These are phyloP conservation scores for Aspergillus neoniger DNA, from an alignment of 2,329 filamentous ascomycete genomes.

Conservation along the genomic window DNA sequence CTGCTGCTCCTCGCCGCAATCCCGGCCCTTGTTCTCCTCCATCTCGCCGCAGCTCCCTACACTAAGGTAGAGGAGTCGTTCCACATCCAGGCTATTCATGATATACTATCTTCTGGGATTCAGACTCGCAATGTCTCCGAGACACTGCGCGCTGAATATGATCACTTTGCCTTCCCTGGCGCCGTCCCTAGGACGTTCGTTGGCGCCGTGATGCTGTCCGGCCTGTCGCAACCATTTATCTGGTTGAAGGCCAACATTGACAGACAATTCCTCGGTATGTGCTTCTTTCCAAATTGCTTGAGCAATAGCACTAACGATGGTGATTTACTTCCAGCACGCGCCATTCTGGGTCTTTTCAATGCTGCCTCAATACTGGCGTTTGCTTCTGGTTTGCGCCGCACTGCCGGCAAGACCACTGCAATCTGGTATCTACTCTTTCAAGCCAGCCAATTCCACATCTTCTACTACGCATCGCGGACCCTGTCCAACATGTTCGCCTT, in stretches of 20 bases:
- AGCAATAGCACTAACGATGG: background rate
- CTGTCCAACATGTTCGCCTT: slow-evolving; percentile 98
- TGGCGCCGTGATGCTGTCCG: slow-evolving; percentile 75
- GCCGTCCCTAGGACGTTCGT: slow-evolving; percentile 90
- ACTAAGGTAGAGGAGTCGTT: slow-evolving; percentile 99
- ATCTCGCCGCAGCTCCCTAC: slow-evolving; percentile 77
- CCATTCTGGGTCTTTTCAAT: slow-evolving; percentile 76
- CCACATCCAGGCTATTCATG: slow-evolving; percentile 91
- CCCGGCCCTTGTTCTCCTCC: slow-evolving; percentile 64
- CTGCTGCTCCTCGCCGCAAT: slow-evolving; percentile 53
- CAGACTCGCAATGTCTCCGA: slow-evolving; percentile 58
- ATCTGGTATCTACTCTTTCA: slow-evolving; percentile 81
- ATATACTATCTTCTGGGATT: slow-evolving; percentile 79
- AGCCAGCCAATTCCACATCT: slow-evolving; percentile 83
- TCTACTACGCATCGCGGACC: slow-evolving; percentile 89
- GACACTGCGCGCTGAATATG: slow-evolving; percentile 67
- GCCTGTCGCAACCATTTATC: slow-evolving; percentile 68
- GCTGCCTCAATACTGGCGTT: slow-evolving; percentile 68
- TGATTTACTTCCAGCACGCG: slow-evolving; percentile 59
- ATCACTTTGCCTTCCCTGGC: slow-evolving; percentile 88
- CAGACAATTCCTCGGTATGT: slow-evolving; percentile 57
- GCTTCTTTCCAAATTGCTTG: background rate
- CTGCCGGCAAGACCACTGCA: slow-evolving; percentile 68
- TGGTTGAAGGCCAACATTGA: slow-evolving; percentile 60
- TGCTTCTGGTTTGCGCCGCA: slow-evolving; percentile 61